Evolutionary conservation across 2,329 filamentous ascomycete genomes (phyloP).

Genomic region (Colletotrichum shisoi): DNA sequence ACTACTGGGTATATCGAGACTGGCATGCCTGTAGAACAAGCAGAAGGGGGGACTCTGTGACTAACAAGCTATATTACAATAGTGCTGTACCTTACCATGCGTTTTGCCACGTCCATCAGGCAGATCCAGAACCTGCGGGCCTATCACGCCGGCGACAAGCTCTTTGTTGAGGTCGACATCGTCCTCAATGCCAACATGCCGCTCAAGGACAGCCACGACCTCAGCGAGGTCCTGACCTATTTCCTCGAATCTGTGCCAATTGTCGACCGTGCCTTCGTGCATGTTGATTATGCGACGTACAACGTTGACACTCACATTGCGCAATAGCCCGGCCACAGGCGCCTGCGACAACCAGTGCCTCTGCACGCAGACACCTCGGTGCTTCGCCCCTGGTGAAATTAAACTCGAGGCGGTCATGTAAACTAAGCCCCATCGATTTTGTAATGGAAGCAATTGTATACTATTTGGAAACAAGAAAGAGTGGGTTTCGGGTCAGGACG

Average conservation of each 20-base stretch:
- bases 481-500: background rate
- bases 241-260: conserved; percentile 84
- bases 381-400: too few species aligned
- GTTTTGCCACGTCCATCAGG: conserved; percentile 86
- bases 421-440: background rate
- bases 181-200: conserved; percentile 79
- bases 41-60: background rate
- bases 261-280: conserved; percentile 76
- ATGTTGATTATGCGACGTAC: conserved; percentile 70
- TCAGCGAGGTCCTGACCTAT: conserved; percentile 80
- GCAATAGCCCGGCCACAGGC: conserved; percentile 46
- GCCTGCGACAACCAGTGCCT: background rate
- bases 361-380: background rate
- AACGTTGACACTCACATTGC: conserved; percentile 68
- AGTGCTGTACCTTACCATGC: conserved; percentile 89
- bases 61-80: conserved; percentile 11
- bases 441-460: background rate
- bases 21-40: background rate
- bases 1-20: too few species aligned
- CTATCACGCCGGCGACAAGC: conserved; percentile 84
- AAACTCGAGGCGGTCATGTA: background rate
- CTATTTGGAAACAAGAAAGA: background rate
- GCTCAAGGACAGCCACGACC: conserved; percentile 81
- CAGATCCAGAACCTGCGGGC: conserved; percentile 86
- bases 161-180: conserved; percentile 83